These are phyloP conservation scores for Saksenaea oblongispora DNA, from an alignment of 371 early-diverging fungal species.

Conservation along the genomic window DNA sequence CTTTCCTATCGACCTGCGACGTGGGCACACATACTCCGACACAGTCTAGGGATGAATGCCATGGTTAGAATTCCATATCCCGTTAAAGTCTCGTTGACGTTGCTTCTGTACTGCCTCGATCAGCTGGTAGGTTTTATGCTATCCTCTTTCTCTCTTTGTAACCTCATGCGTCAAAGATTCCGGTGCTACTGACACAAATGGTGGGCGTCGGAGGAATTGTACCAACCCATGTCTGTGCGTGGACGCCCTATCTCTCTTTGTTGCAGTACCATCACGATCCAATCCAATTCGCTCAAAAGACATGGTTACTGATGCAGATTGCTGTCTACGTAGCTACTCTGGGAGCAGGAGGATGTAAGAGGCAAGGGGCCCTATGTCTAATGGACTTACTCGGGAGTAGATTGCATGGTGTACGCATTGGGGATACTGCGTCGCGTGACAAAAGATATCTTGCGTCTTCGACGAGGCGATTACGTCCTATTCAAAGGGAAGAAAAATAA, in stretches of 20 bases:
- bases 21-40: neutral
- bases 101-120: slow-evolving; percentile 37
- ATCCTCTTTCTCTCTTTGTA: neutral
- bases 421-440: slow-evolving; percentile 48
- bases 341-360: slow-evolving; percentile 44
- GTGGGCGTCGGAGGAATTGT: slow-evolving; percentile 48
- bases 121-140: slow-evolving; percentile 47
- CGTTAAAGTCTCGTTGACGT: slow-evolving; percentile 37
- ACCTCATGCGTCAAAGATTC: slow-evolving; percentile 26
- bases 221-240: slow-evolving; percentile 38
- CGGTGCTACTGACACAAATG: slow-evolving; percentile 38
- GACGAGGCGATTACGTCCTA: slow-evolving; percentile 45
- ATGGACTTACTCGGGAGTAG: slow-evolving; percentile 14
- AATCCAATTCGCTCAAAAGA: slow-evolving; percentile 34
- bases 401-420: slow-evolving; percentile 38
- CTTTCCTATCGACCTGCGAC: neutral
- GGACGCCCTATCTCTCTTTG: slow-evolving; percentile 41
- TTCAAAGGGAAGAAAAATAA: slow-evolving; percentile 51
- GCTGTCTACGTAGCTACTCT: slow-evolving; percentile 37
- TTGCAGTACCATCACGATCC: slow-evolving; percentile 40
- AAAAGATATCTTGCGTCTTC: slow-evolving; percentile 42
- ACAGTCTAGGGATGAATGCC: slow-evolving; percentile 27
- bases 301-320: slow-evolving; percentile 38
- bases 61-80: slow-evolving; percentile 41
- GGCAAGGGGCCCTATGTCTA: neutral